Base-by-base conservation (phyloP, 2,329 filamentous ascomycete genomes). In the Neonectria coccinea region DNA sequence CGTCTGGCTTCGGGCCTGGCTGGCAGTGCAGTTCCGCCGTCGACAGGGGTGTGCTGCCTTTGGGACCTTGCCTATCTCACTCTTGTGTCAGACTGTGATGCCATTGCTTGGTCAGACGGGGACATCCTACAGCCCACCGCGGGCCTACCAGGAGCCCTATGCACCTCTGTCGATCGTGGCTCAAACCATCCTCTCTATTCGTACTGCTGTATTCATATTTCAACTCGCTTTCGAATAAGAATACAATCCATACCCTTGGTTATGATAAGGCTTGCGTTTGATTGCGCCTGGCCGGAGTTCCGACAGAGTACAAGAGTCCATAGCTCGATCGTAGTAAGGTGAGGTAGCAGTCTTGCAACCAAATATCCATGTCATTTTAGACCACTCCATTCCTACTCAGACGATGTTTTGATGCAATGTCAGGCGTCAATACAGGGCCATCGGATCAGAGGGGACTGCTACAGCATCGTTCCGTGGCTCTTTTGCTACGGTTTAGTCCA, bases 31-130 rank as follows among this genome's bases (percentile, higher is more conserved):
- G n/a, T 50, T n/a, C 10, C 31, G 16, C n/a, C 5, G 29, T 20
- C 29, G 48, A 27, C 29, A 51, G 14, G 48, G 29, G 11, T 36
- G 5, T 51, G 29, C n/a, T 20, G 29, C 31, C 27, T 51, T 20
- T 14, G 14, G 31, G 48, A 44, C 33, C 22, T 50, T 39, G 18
- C 27, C 27, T 9, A 44, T 22, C 27, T 33, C 16, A 9, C 36
- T 39, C 54, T 50, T 39, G 29, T 55, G 41, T 53, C 47, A 50
- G 41, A 45, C 31, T 42, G 22, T 44, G 20, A 54, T 63, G 55
- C 18, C 25, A 54, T 53, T 63, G 48, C 20, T 54, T 58, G 50
- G 60, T 55, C 60, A 63, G 60, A 54, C 50, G 42, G 33, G 7
- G 22, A 22, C 42, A 20, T 54, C 10, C 33, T n/a, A 42, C 42